Conservation (phyloP, 495 filamentous ascomycete genomes). For the Delitschia confertaspora region DNA sequence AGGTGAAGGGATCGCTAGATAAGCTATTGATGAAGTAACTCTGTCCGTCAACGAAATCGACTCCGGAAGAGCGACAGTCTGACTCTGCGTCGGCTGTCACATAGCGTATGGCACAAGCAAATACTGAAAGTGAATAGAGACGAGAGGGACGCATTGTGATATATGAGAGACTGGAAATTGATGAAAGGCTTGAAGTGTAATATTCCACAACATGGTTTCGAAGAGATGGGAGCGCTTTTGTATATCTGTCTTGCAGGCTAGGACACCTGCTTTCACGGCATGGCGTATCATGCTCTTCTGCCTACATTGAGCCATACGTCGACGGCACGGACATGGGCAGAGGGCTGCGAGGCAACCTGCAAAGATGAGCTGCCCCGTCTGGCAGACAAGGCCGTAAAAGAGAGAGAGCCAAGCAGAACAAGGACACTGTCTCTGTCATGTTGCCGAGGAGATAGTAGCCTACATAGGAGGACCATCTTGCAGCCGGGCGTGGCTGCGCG, state of each 20-base stretch:
- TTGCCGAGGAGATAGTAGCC: no score
- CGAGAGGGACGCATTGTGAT: slow-evolving; percentile 16
- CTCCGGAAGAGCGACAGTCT: slow-evolving; percentile 26
- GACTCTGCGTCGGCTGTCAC: slow-evolving; percentile 12
- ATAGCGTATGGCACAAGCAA: slow-evolving; percentile 15
- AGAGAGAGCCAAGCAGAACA: no score
- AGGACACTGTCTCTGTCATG: no score
- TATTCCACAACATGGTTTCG: no score
- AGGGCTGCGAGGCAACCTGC: slow-evolving; percentile 11
- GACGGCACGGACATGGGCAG: slow-evolving; percentile 4
- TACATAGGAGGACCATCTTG: no score
- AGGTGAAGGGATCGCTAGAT: slow-evolving; percentile 31
- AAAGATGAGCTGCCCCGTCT: background rate
- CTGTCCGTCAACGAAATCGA: slow-evolving; percentile 33
- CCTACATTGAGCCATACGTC: slow-evolving; percentile 9
- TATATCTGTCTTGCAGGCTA: slow-evolving; percentile 15
- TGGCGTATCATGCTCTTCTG: slow-evolving; percentile 10
- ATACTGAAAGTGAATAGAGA: slow-evolving; percentile 4
- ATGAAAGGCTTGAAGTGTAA: no score
- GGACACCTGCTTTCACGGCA: slow-evolving; percentile 1
- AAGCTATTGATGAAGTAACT: slow-evolving; percentile 34
- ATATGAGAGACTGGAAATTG: background rate
- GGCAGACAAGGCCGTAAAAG: slow-evolving; percentile 4
- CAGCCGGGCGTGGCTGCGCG: background rate
- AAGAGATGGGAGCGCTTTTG: slow-evolving; percentile 10